Conservation (phyloP, 805 yeast genomes). For the Wickerhamiella lipophila region DNA sequence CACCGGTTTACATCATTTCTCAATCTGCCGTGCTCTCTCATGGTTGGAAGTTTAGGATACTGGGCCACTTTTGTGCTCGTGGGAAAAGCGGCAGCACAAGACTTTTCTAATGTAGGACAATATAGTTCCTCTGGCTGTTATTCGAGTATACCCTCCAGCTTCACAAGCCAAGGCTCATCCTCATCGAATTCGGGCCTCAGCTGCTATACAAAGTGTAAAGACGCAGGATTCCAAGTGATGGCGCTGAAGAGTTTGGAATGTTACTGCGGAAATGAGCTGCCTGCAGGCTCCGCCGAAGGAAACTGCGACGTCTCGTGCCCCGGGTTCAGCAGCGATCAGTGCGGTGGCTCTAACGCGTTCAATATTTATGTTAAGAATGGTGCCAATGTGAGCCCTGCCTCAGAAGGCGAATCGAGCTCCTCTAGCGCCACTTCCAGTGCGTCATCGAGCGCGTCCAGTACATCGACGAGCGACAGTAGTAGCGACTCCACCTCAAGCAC, state of each 20-base stretch:
- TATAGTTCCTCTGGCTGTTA: constrained; percentile 31
- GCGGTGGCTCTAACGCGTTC: constrained; percentile 47
- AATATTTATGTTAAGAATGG: constrained; percentile 23
- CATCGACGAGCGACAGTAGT: background rate
- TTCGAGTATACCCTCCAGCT: constrained; percentile 28
- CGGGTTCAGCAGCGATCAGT: constrained; percentile 50
- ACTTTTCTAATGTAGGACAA: background rate
- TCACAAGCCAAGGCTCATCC: constrained; percentile 36
- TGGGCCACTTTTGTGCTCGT: constrained; percentile 3
- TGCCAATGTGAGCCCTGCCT: constrained; percentile 12
- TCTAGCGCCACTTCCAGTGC: constrained; percentile 17
- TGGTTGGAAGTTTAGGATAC: background rate
- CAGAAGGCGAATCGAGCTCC: constrained; percentile 11
- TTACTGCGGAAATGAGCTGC: constrained; percentile 47
- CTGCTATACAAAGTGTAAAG: constrained; percentile 34
- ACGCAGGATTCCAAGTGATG: constrained; percentile 32
- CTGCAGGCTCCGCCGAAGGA: constrained; percentile 23
- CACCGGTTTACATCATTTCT: constrained; percentile 4
- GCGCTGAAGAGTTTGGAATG: constrained; percentile 45
- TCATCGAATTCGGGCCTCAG: constrained; percentile 47
- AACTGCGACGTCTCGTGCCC: constrained; percentile 38
- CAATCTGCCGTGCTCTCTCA: background rate
- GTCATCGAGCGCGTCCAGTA: constrained; percentile 18
- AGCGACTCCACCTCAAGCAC: constrained; percentile 5
- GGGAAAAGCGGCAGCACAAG: constrained; percentile 5